A percentile compares a stretch with the other conserved stretches of the same genome.
phyloP scores from a whole-genome alignment of 345 rosid genomes.

The Moringa oleifera region DNA sequence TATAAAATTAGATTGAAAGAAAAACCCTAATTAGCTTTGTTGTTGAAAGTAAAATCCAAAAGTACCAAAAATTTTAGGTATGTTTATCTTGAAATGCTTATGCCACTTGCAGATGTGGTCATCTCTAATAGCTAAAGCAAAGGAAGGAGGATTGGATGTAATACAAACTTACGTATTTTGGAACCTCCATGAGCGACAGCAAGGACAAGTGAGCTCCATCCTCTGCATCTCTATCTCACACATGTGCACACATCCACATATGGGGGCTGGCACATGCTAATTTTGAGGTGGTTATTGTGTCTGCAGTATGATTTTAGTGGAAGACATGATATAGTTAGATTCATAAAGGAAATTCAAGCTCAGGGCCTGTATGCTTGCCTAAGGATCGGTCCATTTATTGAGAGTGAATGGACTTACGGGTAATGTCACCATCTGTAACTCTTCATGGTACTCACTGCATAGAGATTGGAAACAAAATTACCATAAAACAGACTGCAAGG shows the following conservation, averaged over 20 bases:
- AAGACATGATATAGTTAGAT: conserved; percentile 35
- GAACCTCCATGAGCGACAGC: conserved; percentile 51
- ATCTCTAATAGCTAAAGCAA: conserved; percentile 42
- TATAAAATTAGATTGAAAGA: too few relatives aligned
- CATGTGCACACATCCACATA: background rate
- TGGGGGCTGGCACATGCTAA: background rate
- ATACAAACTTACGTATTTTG: conserved; percentile 62
- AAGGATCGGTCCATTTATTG: conserved; percentile 57
- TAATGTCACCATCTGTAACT: conserved; percentile 5
- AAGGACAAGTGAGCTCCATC: conserved; percentile 33
- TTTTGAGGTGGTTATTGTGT: background rate
- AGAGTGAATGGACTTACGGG: conserved; percentile 76
- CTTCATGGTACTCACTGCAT: background rate
- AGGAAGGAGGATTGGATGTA: conserved; percentile 48
- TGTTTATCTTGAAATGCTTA: too few relatives aligned
- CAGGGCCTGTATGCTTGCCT: conserved; percentile 48
- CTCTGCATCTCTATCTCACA: background rate
- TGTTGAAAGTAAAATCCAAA: too few relatives aligned
- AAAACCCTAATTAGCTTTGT: too few relatives aligned
- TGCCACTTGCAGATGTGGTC: conserved; percentile 51
- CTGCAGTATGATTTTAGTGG: conserved; percentile 54
- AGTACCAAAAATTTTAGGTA: too few relatives aligned
- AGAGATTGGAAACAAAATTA: background rate
- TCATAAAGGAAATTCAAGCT: conserved; percentile 35
- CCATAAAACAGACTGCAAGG: background rate